Evolutionary conservation across 1,284 basidiomycete species (phyloP), one percentile per base, ranked within the genome.

Genomic region (Sanghuangporus baumii): DNA sequence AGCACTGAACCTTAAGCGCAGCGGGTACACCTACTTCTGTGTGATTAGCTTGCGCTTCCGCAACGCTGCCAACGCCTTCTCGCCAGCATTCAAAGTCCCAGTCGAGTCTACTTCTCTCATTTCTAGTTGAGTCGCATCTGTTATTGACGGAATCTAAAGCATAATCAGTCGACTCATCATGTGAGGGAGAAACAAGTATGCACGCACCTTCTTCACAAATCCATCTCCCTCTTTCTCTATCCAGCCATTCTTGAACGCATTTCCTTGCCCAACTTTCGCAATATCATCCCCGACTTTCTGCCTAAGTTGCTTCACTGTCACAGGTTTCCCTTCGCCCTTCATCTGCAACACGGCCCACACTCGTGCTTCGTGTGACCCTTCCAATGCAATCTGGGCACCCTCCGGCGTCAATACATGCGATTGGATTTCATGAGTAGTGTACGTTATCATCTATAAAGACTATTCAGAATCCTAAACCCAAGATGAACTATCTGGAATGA

Each of bases 171-270:
- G 55, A 51, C 47, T 26, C 56, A 40, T 41, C 47, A 60, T 65
- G 59, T 57, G 65, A 63, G 34, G 14, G 50, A 9, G 26, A 8
- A 12, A 9, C 16, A 37, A 14, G 34, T 20, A 50, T 40, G n/a
- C 26, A 18, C 34, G 43, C 38, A 61, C 94, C 65, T 88, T 79
- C 75, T 91, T 90, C 60, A 98, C 87, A 65, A 98, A 87, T 20
- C 94, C 93, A 67, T 87, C 84, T 3, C 92, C 93, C 67, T 96
- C 91, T 75, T 98, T 98, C 36, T 81, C 83, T 67, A 98, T 94
- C 96, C 97, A 99, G 68, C 92, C 93, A 72, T 93, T 96, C 79
- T 96, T 97, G 84, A 99, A 98, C 23, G 96, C 97, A 67, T 92
- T 86, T 34, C 90, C 89, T 75, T 99, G 97, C 2, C 97, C 97